phyloP scores from a whole-genome alignment of 139 green algal species.

The Chlorella sp. region DNA sequence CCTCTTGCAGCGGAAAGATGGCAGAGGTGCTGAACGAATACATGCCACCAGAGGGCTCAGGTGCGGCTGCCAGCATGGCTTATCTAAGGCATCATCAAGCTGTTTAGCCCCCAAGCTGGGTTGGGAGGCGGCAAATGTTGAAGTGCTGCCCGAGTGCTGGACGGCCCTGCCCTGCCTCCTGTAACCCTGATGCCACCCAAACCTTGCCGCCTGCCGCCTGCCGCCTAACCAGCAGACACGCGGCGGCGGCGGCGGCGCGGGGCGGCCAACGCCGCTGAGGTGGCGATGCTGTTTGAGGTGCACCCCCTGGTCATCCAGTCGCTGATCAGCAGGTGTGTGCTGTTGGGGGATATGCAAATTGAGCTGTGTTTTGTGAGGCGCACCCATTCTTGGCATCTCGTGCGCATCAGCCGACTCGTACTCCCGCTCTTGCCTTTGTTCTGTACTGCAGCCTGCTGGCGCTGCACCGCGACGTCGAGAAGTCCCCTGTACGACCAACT shows the following conservation, averaged over 20 bases:
- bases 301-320: constrained; percentile 81
- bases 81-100: too few relatives aligned
- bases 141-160: too few relatives aligned
- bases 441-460: constrained; percentile 66
- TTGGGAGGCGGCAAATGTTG: too few relatives aligned
- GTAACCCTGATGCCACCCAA: not conserved
- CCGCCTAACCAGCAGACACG: not conserved
- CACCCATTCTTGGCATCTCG: too few relatives aligned
- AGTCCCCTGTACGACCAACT: not conserved
- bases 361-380: too few relatives aligned
- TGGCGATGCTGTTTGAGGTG: constrained; percentile 77
- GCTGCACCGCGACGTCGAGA: constrained; percentile 90
- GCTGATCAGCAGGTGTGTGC: constrained; percentile 64
- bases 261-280: constrained; percentile 22
- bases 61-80: not conserved
- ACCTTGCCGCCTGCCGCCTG: not conserved
- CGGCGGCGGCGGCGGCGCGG: constrained; percentile 4
- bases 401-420: too few relatives aligned
- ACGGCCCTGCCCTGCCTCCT: too few relatives aligned
- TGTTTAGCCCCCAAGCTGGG: too few relatives aligned
- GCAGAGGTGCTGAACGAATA: constrained; percentile 72
- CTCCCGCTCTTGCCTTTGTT: too few relatives aligned
- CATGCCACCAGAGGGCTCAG: constrained; percentile 34
- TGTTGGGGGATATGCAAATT: too few relatives aligned
- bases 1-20: constrained; percentile 75